Percentiles rank a stretch among this genome's conserved stretches.
Evolutionary conservation across 176 grass and related monocot species (phyloP).

Genomic region (Oryza australiensis): DNA sequence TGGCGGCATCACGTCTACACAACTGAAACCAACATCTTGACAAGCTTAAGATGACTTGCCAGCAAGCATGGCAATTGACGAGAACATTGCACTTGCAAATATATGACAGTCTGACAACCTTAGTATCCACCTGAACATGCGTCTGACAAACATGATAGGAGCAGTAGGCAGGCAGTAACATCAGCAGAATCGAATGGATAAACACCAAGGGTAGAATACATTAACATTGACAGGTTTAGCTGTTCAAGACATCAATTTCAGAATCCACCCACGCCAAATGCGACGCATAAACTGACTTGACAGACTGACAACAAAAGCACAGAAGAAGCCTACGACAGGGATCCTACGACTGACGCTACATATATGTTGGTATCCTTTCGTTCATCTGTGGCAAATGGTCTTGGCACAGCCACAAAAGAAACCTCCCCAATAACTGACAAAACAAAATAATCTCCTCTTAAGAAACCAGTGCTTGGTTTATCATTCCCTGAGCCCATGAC

Average conservation of each 20-base stretch:
- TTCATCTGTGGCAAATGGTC: slow-evolving; percentile 49
- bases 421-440: slow-evolving; percentile 25
- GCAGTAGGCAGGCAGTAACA: neutral
- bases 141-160: neutral
- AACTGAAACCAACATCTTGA: neutral
- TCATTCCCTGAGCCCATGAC: slow-evolving; percentile 66
- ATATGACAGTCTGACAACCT: neutral
- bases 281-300: slow-evolving; percentile 29
- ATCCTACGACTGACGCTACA: slow-evolving; percentile 50
- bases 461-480: slow-evolving; percentile 65
- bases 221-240: slow-evolving; percentile 16
- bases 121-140: neutral
- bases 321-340: slow-evolving; percentile 37
- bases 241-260: slow-evolving; percentile 44
- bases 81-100: neutral
- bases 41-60: neutral
- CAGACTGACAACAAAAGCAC: slow-evolving; percentile 32
- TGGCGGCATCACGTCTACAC: neutral
- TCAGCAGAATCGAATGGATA: slow-evolving; percentile 15
- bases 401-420: slow-evolving; percentile 48
- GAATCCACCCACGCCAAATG: slow-evolving; percentile 31
- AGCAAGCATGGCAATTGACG: neutral
- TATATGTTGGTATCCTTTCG: slow-evolving; percentile 45
- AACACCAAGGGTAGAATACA: slow-evolving; percentile 36
- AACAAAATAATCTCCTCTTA: slow-evolving; percentile 33